Evolutionary conservation across 83 land plant species (phyloP), one percentile per base, ranked within the genome.

Genomic region (Isoetes engelmannii): DNA sequence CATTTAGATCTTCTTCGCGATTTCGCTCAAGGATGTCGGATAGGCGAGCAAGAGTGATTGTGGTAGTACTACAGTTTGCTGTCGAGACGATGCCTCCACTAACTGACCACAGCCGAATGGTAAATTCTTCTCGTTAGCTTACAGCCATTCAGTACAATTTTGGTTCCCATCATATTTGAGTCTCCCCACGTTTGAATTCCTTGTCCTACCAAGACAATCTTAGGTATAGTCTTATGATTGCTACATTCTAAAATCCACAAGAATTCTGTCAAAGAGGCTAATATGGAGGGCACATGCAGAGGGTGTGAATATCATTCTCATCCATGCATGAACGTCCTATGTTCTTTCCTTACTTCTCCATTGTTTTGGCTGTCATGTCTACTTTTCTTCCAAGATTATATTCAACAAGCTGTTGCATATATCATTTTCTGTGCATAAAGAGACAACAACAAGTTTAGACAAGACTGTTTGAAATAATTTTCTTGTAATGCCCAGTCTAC

Each of bases 231-330:
- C 4, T 69, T 42, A 5, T 3, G 64, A 60, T 15, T 60, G n/a
- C 63, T 15, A 9, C 13, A 15, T 60, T 60, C 20, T n/a, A 60
- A 10, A 60, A 60, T 3, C 42, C 17, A 8, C 55, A 17, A 17
- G 44, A 59, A 48, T 61, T 47, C n/a, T 41, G 19, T 65, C 63
- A 18, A 21, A 6, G 73, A 87, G 88, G 75, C 67, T 87, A 76
- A 84, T 87, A 56, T 77, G 90, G 74, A 75, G 67, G 53, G 90
- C 90, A 51, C 90, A 87, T 71, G 28, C 63, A 20, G 82, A 84
- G 58, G 90, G 90, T 57, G 90, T 87, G 51, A 77, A 84, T 57
- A 85, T 87, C 48, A 80, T 87, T 67, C 90, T 87, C 65, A 82
- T 87, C 58, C 88, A 87, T 81, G 90, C 84, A 79, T 61, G 62